Conservation (phyloP, 345 rosid genomes). For the Linum lewisii region DNA sequence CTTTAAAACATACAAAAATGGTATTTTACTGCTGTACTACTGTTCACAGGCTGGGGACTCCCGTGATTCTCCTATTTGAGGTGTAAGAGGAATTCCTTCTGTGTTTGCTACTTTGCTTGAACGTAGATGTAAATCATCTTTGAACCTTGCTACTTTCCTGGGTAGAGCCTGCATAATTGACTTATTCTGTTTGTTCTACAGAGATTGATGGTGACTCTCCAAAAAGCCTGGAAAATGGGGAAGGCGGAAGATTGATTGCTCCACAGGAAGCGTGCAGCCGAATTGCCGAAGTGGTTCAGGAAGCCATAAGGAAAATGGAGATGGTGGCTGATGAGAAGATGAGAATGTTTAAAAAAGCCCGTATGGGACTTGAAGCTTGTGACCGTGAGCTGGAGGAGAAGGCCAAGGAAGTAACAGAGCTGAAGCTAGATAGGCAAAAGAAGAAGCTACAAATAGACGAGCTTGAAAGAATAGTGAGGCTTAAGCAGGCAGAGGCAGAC, state of each 20-base stretch:
- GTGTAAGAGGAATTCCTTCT: no score
- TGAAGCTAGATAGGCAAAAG: conserved; percentile 65
- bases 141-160: no score
- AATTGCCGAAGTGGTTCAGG: conserved; percentile 89
- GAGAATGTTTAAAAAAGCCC: conserved; percentile 89
- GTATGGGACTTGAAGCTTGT: conserved; percentile 60
- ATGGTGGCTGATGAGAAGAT: conserved; percentile 95
- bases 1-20: not conserved
- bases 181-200: conserved; percentile 17
- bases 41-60: no score
- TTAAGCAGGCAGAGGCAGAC: conserved; percentile 91
- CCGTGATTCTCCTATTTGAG: no score
- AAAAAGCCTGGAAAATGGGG: conserved; percentile 69
- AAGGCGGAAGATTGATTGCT: conserved; percentile 69
- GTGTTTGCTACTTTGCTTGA: no score
- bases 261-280: conserved; percentile 96
- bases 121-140: no score
- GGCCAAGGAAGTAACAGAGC: conserved; percentile 73
- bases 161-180: not conserved
- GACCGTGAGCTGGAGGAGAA: conserved; percentile 90
- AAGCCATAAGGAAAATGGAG: conserved; percentile 92
- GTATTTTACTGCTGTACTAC: no score
- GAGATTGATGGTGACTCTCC: conserved; percentile 89
- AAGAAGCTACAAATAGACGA: conserved; percentile 85
- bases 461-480: conserved; percentile 84